Conservation (phyloP, 768 basidiomycete species). For the Lentinula sp. region DNA sequence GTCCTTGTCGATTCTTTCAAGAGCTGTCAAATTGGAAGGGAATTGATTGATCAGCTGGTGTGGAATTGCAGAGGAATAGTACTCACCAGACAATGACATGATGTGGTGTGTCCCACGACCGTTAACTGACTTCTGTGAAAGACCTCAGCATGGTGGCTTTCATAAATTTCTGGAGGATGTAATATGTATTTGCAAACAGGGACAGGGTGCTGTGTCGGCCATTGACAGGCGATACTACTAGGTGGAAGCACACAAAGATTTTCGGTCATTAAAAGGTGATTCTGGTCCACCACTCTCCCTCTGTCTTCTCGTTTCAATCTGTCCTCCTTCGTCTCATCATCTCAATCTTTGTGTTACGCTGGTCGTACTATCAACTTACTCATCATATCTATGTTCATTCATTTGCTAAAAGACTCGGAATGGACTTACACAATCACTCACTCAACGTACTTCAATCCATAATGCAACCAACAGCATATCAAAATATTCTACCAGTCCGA, state of each 20-base stretch:
- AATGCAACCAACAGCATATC: not conserved
- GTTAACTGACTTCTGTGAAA: no score
- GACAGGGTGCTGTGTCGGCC: not conserved
- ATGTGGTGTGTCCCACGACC: no score
- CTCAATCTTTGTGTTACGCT: conserved; percentile 4
- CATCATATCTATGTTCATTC: conserved; percentile 4
- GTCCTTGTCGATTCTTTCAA: conserved; percentile 34
- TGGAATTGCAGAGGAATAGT: no score
- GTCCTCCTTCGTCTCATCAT: not conserved
- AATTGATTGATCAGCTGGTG: no score
- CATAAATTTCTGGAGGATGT: not conserved
- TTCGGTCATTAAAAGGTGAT: no score
- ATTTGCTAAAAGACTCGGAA: not conserved
- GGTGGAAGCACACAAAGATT: not conserved
- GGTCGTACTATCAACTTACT: conserved; percentile 2
- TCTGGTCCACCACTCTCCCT: no score
- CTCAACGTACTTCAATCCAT: not conserved
- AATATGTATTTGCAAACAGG: not conserved
- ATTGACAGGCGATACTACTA: not conserved
- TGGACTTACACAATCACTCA: not conserved
- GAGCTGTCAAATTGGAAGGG: not conserved
- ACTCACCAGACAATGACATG: no score
- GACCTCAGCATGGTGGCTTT: no score
- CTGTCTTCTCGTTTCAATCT: not conserved
- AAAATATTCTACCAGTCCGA: no score